A percentile compares a stretch with the other conserved stretches of the same genome.
Conservation (phyloP, 1,139 yeast species). For the Candida tunisiensis region DNA sequence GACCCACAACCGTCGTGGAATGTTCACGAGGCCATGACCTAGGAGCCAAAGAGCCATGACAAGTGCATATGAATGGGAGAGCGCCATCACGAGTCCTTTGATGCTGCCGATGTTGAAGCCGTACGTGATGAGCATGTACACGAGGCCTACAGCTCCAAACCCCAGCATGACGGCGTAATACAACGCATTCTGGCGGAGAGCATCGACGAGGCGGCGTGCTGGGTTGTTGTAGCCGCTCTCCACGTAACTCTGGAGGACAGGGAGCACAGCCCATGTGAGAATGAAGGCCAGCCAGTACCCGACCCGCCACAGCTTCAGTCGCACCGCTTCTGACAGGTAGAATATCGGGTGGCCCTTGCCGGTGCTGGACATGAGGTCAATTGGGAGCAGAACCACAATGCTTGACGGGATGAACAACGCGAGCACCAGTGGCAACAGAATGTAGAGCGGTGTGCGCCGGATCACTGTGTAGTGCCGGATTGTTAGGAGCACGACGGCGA, state of each 20-base stretch:
- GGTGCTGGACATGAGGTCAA: conserved; percentile 25
- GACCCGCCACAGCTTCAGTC: conserved; percentile 47
- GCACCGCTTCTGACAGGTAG: conserved; percentile 28
- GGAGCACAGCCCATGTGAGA: conserved; percentile 56
- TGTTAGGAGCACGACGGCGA: conserved; percentile 17
- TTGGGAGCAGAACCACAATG: conserved; percentile 36
- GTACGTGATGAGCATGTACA: conserved; percentile 44
- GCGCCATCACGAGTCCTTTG: conserved; percentile 54
- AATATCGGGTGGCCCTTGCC: conserved; percentile 15
- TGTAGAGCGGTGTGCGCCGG: conserved; percentile 22
- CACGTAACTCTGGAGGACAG: conserved; percentile 55
- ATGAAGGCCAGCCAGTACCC: conserved; percentile 70
- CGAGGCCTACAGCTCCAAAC: conserved; percentile 34
- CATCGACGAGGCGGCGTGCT: conserved; percentile 32
- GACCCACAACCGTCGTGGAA: conserved; percentile 45
- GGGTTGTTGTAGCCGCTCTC: conserved; percentile 49
- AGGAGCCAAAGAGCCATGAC: conserved; percentile 66
- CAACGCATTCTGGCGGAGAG: conserved; percentile 37
- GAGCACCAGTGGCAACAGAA: conserved; percentile 24
- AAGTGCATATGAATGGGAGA: conserved; percentile 68
- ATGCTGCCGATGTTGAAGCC: conserved; percentile 40
- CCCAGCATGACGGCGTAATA: conserved; percentile 44
- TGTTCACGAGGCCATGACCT: conserved; percentile 63
- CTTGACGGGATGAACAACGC: conserved; percentile 39
- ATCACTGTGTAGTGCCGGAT: conserved; percentile 21